Conservation (phyloP, 192 early-diverging fungal species). For the Jimgerdemannia lactiflua region DNA sequence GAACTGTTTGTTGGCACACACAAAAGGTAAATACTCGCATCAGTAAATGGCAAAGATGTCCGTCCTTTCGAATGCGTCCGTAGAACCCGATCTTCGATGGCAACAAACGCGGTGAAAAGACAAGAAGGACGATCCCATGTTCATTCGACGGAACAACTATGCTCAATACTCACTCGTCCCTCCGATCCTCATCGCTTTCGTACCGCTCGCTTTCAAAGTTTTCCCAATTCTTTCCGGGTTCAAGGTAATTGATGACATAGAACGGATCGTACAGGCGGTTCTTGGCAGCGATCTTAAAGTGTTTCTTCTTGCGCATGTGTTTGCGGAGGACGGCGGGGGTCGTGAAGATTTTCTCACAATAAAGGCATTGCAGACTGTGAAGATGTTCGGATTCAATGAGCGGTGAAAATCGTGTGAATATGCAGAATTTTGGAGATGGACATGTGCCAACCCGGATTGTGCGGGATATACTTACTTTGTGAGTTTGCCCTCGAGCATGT, state of each 20-base stretch:
- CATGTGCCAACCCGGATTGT: not conserved
- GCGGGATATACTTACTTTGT: slow-evolving; percentile 36
- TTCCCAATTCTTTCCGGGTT: slow-evolving; percentile 92
- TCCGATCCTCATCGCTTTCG: slow-evolving; percentile 69
- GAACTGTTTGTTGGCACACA: slow-evolving; percentile 46
- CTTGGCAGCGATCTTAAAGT: slow-evolving; percentile 89
- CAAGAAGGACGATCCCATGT: not conserved
- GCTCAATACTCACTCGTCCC: slow-evolving; percentile 53
- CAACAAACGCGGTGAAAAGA: not conserved
- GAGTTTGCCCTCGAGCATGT: slow-evolving; percentile 72
- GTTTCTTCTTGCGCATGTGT: slow-evolving; percentile 99
- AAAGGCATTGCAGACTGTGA: slow-evolving; percentile 74
- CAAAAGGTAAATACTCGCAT: not conserved
- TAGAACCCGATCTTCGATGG: not conserved
- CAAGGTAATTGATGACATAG: slow-evolving; percentile 91
- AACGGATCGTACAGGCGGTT: slow-evolving; percentile 92
- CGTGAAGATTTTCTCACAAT: slow-evolving; percentile 93
- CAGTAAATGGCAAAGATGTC: too few species aligned
- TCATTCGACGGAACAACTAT: slow-evolving; percentile 1
- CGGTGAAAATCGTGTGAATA: not conserved
- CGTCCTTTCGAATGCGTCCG: too few species aligned
- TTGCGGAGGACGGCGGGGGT: slow-evolving; percentile 84
- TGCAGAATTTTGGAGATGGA: not conserved
- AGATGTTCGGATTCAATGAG: not conserved
- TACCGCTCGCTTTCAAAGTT: slow-evolving; percentile 76